phyloP scores from a whole-genome alignment of 345 rosid species.

The Raphanus sativus region DNA sequence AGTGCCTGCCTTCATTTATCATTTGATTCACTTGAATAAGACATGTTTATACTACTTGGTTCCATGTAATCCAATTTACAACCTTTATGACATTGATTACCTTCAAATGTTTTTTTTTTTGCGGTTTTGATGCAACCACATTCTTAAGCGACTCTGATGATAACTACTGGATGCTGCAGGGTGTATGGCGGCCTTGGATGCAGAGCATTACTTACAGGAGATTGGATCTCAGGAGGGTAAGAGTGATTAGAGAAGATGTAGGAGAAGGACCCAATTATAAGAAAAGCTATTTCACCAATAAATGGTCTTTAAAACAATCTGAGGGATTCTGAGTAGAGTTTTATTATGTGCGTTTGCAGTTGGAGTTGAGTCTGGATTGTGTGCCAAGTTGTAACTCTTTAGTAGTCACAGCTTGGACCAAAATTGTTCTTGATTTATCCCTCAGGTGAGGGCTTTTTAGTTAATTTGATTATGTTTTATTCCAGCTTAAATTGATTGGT shows the following conservation, averaged over 20 bases:
- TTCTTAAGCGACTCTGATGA: slow-evolving; percentile 5
- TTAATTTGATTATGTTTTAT: neutral
- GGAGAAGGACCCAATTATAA: slow-evolving; percentile 6
- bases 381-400: slow-evolving; percentile 28
- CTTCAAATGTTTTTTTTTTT: neutral
- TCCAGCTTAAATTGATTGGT: neutral
- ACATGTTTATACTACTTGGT: no score
- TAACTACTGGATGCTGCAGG: slow-evolving; percentile 50
- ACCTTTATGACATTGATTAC: neutral
- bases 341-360: slow-evolving; percentile 33
- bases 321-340: slow-evolving; percentile 15
- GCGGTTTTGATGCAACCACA: neutral
- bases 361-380: slow-evolving; percentile 12
- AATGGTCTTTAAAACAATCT: neutral
- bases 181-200: slow-evolving; percentile 98
- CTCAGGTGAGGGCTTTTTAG: slow-evolving; percentile 17
- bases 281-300: neutral
- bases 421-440: slow-evolving; percentile 19
- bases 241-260: slow-evolving; percentile 43
- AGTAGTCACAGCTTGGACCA: slow-evolving; percentile 12
- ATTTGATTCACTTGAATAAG: no score
- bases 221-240: slow-evolving; percentile 67
- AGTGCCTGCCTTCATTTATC: no score
- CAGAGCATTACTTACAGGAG: slow-evolving; percentile 94
- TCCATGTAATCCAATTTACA: neutral